A percentile compares a stretch with the other conserved stretches of the same genome.
Evolutionary conservation across 2,329 filamentous ascomycete species (phyloP).

Genomic region (Hypocrella siamensis): DNA sequence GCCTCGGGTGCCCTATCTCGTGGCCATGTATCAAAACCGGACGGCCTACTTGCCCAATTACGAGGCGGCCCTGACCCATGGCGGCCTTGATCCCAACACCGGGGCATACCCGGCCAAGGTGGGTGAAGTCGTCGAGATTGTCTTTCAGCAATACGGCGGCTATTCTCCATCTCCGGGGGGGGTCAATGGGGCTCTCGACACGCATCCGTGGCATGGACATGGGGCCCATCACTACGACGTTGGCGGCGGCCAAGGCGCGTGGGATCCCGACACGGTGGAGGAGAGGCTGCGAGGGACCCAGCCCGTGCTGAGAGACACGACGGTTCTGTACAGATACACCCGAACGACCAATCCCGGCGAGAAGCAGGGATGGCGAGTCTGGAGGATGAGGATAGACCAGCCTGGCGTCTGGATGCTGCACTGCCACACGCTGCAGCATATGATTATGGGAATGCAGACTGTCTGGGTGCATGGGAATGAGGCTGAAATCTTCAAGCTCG

Average conservation of each 20-base stretch:
- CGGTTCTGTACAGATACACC: slow-evolving; percentile 39
- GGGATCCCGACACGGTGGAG: slow-evolving; percentile 2
- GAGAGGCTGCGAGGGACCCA: slow-evolving; percentile 2
- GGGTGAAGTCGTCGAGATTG: slow-evolving; percentile 40
- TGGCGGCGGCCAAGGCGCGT: slow-evolving; percentile 6
- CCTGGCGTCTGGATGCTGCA: slow-evolving; percentile 45
- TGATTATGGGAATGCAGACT: slow-evolving; percentile 30
- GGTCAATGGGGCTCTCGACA: slow-evolving; percentile 6
- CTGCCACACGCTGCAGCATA: slow-evolving; percentile 42
- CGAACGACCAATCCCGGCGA: slow-evolving; percentile 16
- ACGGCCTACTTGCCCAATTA: slow-evolving; percentile 27
- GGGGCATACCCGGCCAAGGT: slow-evolving; percentile 34
- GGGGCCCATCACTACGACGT: slow-evolving; percentile 5
- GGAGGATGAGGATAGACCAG: slow-evolving; percentile 30
- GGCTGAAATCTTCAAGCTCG: slow-evolving; percentile 7
- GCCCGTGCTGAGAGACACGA: slow-evolving; percentile 28
- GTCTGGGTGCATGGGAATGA: slow-evolving; percentile 12
- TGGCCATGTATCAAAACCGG: slow-evolving; percentile 4
- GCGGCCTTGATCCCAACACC: slow-evolving; percentile 36
- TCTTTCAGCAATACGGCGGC: slow-evolving; percentile 25
- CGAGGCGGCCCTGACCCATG: slow-evolving; percentile 28
- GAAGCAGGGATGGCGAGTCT: slow-evolving; percentile 42
- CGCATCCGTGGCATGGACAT: slow-evolving; percentile 7
- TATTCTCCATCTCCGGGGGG: slow-evolving; percentile 10
- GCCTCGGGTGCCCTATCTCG: slow-evolving; percentile 4